phyloP scores from a whole-genome alignment of 768 basidiomycete species.

The Mycena galopus region DNA sequence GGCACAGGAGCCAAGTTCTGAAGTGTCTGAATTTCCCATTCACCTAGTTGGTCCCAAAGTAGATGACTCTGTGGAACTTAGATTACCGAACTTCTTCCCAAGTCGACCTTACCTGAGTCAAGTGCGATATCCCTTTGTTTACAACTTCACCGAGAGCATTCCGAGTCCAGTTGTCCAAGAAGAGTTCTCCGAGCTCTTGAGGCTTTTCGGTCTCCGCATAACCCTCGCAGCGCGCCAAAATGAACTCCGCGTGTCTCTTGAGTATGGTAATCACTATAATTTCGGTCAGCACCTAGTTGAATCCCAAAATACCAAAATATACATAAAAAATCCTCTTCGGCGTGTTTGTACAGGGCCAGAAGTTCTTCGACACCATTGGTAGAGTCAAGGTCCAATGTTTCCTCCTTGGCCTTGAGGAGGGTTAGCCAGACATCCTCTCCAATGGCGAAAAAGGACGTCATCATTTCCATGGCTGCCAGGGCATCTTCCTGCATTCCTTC shows the following conservation, averaged over 20 bases:
- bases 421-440: constrained; percentile 83
- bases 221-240: constrained; percentile 57
- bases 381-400: constrained; percentile 64
- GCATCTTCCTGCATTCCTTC: constrained; percentile 72
- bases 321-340: constrained; percentile 87
- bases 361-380: constrained; percentile 66
- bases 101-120: constrained; percentile 65
- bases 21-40: constrained; percentile 80
- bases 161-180: constrained; percentile 74
- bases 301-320: constrained; percentile 46
- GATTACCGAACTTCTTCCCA: too few species aligned
- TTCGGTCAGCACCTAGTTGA: constrained; percentile 33
- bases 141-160: constrained; percentile 67
- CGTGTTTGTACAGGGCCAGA: constrained; percentile 71
- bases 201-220: constrained; percentile 59
- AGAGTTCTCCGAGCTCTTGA: constrained; percentile 67
- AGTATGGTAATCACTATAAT: constrained; percentile 80
- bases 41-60: constrained; percentile 78
- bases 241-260: constrained; percentile 74
- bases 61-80: constrained; percentile 66
- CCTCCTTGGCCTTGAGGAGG: constrained; percentile 68
- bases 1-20: constrained; percentile 67
- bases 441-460: constrained; percentile 71
- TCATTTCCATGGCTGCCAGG: constrained; percentile 74
- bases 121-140: constrained; percentile 68